Conservation (phyloP, 441 rosid species). For the Macaranga tanarius region DNA sequence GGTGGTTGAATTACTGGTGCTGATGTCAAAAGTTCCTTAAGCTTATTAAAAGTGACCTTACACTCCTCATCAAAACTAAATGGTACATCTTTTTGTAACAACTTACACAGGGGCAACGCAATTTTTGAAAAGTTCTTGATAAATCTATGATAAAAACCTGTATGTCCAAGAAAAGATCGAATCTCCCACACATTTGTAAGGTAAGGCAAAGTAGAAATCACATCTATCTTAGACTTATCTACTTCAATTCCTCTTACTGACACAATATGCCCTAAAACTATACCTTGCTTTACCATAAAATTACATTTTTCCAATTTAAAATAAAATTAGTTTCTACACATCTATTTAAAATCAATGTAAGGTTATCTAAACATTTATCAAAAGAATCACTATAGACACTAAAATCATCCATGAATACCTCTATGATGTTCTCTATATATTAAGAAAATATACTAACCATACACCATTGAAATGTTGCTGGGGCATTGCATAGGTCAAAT, state of each 20-base stretch:
- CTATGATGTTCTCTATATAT: too few species aligned
- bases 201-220: not conserved
- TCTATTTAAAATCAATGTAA: not conserved
- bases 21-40: too few species aligned
- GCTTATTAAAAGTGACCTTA: too few species aligned
- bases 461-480: too few species aligned
- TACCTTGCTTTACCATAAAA: too few species aligned
- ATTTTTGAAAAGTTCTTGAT: not conserved
- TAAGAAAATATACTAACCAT: too few species aligned
- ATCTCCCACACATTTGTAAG: not conserved
- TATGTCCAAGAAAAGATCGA: not conserved
- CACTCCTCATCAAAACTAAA: too few species aligned
- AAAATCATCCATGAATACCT: too few species aligned
- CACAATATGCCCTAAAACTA: not conserved
- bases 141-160: not conserved
- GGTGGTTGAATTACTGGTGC: not conserved
- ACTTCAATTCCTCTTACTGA: not conserved
- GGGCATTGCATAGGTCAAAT: not conserved
- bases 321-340: not conserved
- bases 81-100: too few species aligned
- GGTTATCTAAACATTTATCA: too few species aligned
- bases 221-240: not conserved
- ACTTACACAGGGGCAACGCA: too few species aligned
- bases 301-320: not conserved
- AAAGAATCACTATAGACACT: too few species aligned